phyloP scores from a whole-genome alignment of 2,329 filamentous ascomycete genomes.

The Nigrospora oryzae region DNA sequence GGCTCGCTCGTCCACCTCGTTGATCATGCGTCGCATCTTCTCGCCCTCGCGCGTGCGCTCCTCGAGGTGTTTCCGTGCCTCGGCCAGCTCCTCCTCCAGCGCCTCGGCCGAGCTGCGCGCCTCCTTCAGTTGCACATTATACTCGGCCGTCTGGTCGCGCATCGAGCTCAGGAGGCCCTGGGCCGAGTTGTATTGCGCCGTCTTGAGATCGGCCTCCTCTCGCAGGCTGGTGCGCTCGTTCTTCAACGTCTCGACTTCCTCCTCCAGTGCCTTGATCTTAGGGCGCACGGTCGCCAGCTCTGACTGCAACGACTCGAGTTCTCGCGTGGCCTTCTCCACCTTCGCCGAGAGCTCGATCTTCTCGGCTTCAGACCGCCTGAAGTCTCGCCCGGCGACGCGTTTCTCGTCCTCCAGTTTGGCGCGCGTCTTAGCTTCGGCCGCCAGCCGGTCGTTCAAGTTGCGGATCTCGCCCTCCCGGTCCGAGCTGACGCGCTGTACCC shows the following conservation, averaged over 20 bases:
- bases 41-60: conserved; percentile 89
- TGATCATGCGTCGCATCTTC: conserved; percentile 84
- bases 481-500: conserved; percentile 58
- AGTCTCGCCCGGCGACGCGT: conserved; percentile 64
- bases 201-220: conserved; percentile 78
- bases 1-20: conserved; percentile 76
- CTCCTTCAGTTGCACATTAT: conserved; percentile 88
- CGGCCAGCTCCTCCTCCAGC: conserved; percentile 83
- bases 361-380: conserved; percentile 69
- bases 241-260: conserved; percentile 59
- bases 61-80: conserved; percentile 76
- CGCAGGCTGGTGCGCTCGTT: conserved; percentile 59
- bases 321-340: conserved; percentile 61
- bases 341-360: conserved; percentile 69
- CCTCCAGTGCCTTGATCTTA: conserved; percentile 60
- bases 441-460: conserved; percentile 67
- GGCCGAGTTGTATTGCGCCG: conserved; percentile 75
- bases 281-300: conserved; percentile 61
- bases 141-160: conserved; percentile 84
- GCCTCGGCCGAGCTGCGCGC: conserved; percentile 72
- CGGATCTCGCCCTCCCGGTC: conserved; percentile 76
- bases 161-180: conserved; percentile 84
- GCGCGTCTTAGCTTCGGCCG: conserved; percentile 63
- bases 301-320: conserved; percentile 64
- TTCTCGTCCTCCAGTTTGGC: conserved; percentile 73